Evolutionary conservation across 2,329 filamentous ascomycete genomes (phyloP), one percentile per base, ranked within the genome.

Genomic region (Colletotrichum trifolii): DNA sequence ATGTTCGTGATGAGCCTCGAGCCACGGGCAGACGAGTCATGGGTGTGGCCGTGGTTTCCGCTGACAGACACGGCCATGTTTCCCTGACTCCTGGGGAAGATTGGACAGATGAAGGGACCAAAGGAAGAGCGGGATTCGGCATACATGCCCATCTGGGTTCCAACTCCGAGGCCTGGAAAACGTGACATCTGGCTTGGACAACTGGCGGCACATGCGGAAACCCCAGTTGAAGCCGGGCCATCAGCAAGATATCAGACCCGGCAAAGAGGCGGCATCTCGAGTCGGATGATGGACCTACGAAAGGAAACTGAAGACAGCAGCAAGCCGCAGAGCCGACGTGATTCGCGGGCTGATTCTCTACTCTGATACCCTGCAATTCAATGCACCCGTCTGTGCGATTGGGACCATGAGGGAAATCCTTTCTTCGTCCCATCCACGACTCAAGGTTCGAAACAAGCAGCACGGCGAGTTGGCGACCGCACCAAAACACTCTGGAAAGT

Each of bases 401-500:
- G 25, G 36, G 52, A 57, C 63, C 43, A 53, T 49, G 53, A 54
- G 59, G 63, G 63, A 57, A 66, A 66, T 66, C 47, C 58, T 54
- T 38, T 34, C 52, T 49, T 66, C 63, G 52, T 66, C 59, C 59
- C 53, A 57, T 39, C 13, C 9, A 45, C 8, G 25, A 43, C 43
- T 48, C 59, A 66, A 66, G 47, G 59, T 66, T 66, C 58, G 63
- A 66, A 66, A 66, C 63, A 40, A 49, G 63, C 42, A 54, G 40
- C 63, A 53, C 42, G 25, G 53, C 36, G 40, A 65, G 39, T 57
- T 48, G 63, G 58, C 47, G 59, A 66, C 63, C 42, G 35, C 58
- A 11, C 48, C 63, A 66, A 66, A 66, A 66, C 63, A 63, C 63
- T 63, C 52, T 35, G 43, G 36, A 66, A 66, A 66, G 63, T 66